These are phyloP conservation scores for Furcasterigmium sp. DNA, from an alignment of 2,329 filamentous ascomycete species.

Conservation along the genomic window DNA sequence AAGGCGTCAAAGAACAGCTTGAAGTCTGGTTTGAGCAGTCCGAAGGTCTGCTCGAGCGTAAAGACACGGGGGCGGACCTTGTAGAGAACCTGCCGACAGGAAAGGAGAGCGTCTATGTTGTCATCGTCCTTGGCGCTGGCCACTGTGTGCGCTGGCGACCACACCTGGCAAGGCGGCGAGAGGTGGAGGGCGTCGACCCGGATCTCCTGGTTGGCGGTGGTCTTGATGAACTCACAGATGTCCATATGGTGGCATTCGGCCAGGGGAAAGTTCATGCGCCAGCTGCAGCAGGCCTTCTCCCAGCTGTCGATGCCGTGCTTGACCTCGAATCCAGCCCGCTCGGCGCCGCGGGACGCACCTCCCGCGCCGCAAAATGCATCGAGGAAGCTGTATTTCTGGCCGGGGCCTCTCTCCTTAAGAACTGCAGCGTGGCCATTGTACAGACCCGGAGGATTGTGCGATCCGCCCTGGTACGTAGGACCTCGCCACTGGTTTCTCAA, in stretches of 20 bases:
- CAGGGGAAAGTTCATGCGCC: conserved; percentile 51
- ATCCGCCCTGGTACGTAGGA: conserved; percentile 30
- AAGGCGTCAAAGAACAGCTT: conserved; percentile 52
- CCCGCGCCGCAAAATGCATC: conserved; percentile 73
- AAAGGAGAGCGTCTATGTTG: conserved; percentile 58
- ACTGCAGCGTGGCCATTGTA: neutral
- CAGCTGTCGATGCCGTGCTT: conserved; percentile 62
- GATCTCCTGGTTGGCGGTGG: conserved; percentile 18
- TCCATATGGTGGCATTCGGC: conserved; percentile 41
- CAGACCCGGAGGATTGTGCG: conserved; percentile 9
- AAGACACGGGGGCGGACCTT: no score
- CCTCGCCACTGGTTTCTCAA: conserved; percentile 32
- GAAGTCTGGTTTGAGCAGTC: conserved; percentile 50
- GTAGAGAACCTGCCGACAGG: no score
- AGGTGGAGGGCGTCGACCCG: conserved; percentile 67
- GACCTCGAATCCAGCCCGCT: conserved; percentile 50
- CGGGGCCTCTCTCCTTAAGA: conserved; percentile 5
- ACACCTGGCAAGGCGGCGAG: conserved; percentile 73
- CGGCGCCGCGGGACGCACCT: conserved; percentile 62
- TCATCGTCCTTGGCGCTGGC: conserved; percentile 54
- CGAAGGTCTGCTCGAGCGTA: no score
- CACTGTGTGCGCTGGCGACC: conserved; percentile 65
- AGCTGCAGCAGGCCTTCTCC: conserved; percentile 49
- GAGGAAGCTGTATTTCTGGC: conserved; percentile 58
- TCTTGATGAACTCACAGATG: conserved; percentile 42